Percentiles rank a stretch among this genome's conserved stretches.
These are phyloP conservation scores for Globisporangium abappressorium DNA, from an alignment of 352 stramenopile species.

Conservation along the genomic window DNA sequence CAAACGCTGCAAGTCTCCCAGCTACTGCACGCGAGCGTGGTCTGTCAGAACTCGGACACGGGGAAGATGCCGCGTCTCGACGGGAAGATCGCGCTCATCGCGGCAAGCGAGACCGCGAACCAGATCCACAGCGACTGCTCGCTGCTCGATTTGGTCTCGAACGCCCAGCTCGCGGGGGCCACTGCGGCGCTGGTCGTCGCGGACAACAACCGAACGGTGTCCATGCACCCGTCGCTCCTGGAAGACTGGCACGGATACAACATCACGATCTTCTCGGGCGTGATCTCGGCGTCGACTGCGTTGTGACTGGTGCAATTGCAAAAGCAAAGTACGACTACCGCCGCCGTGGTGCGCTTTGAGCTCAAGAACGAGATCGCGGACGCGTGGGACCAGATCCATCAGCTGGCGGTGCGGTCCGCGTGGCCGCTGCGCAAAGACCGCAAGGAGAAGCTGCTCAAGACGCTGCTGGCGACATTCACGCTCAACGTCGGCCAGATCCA, in stretches of 20 bases:
- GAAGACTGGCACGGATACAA: conserved; percentile 66
- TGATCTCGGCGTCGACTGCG: conserved; percentile 35
- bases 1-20: conserved; percentile 20
- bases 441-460: conserved; percentile 30
- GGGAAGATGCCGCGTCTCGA: conserved; percentile 19
- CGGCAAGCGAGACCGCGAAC: conserved; percentile 8
- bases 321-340: conserved; percentile 3
- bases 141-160: conserved; percentile 40
- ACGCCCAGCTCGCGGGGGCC: conserved; percentile 41
- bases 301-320: conserved; percentile 22
- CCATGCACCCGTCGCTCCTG: conserved; percentile 33
- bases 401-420: conserved; percentile 26
- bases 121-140: conserved; percentile 23
- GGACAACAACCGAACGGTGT: conserved; percentile 23
- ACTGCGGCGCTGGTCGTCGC: conserved; percentile 31
- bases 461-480: conserved; percentile 16
- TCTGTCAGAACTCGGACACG: conserved; percentile 19
- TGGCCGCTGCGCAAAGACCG: conserved; percentile 51
- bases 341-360: conserved; percentile 25
- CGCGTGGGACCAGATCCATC: conserved; percentile 43
- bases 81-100: conserved; percentile 34
- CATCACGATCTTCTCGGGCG: conserved; percentile 50
- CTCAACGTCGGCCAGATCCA: conserved; percentile 25
- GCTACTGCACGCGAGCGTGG: conserved; percentile 23
- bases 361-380: conserved; percentile 43